A percentile compares a stretch with the other conserved stretches of the same genome.
These are phyloP conservation scores for Cyclotella atomus DNA, from an alignment of 108 stramenopile genomes.

Conservation along the genomic window DNA sequence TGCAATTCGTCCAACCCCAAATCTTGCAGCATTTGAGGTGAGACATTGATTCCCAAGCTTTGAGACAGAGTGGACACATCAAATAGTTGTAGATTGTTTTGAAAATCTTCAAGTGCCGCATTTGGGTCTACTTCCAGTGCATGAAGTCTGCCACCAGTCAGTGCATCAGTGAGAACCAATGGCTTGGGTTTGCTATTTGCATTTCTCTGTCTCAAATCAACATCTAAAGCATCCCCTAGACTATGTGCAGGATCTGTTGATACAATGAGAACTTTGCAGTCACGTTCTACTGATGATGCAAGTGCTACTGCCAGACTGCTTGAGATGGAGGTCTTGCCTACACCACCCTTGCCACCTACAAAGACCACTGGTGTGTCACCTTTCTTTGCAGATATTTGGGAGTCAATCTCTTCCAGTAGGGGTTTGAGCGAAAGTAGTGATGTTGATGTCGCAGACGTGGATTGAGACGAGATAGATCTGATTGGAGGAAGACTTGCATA, in stretches of 20 bases:
- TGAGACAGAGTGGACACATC: conserved; percentile 68
- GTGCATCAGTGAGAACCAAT: conserved; percentile 63
- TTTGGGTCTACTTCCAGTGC: conserved; percentile 89
- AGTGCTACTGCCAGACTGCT: conserved; percentile 85
- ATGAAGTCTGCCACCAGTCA: conserved; percentile 69
- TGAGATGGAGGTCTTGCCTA: conserved; percentile 85
- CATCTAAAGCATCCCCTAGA: conserved; percentile 92
- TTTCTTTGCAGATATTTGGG: background rate
- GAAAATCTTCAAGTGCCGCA: conserved; percentile 78
- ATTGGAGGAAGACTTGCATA: background rate
- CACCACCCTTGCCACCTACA: conserved; percentile 36
- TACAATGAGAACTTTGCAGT: conserved; percentile 86
- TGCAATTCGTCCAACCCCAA: conserved; percentile 82
- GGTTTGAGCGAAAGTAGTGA: background rate
- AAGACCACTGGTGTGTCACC: conserved; percentile 10
- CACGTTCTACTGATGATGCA: conserved; percentile 63
- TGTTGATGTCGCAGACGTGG: background rate
- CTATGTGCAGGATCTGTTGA: conserved; percentile 98
- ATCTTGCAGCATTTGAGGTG: conserved; percentile 64
- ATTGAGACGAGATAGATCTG: background rate
- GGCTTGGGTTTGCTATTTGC: conserved; percentile 43
- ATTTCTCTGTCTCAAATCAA: conserved; percentile 51
- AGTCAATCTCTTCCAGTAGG: conserved; percentile 1
- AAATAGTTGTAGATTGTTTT: conserved; percentile 64
- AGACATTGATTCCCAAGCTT: conserved; percentile 59